These are phyloP conservation scores for Neurospora sp. DNA, from an alignment of 495 filamentous ascomycete genomes.

Conservation along the genomic window DNA sequence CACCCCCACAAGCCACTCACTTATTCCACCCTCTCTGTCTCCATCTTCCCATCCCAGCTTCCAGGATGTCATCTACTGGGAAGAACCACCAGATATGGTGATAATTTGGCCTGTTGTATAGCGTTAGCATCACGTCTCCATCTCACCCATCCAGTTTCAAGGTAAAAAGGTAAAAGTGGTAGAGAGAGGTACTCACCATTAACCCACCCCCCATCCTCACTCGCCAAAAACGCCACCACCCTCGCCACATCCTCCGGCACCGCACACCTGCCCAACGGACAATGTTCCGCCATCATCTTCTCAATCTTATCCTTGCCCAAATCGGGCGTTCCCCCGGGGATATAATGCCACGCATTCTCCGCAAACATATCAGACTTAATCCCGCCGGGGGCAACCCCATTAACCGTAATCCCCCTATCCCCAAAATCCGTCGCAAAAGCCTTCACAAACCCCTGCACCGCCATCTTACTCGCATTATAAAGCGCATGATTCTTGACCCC, in stretches of 20 bases:
- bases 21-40: too few relatives aligned
- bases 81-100: conserved; percentile 27
- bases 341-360: conserved; percentile 56
- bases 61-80: conserved; percentile 22
- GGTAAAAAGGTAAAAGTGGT: too few relatives aligned
- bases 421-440: conserved; percentile 66
- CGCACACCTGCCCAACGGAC: conserved; percentile 28
- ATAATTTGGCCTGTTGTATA: conserved; percentile 17
- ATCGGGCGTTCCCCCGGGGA: conserved; percentile 32
- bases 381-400: conserved; percentile 65
- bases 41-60: too few relatives aligned
- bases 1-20: neutral
- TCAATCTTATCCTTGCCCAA: conserved; percentile 22
- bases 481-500: conserved; percentile 64
- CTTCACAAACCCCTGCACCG: conserved; percentile 69
- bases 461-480: conserved; percentile 68
- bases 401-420: conserved; percentile 62
- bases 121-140: too few relatives aligned
- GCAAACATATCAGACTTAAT: conserved; percentile 75
- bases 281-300: conserved; percentile 24
- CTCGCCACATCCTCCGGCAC: conserved; percentile 48
- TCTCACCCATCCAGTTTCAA: too few relatives aligned
- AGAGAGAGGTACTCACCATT: conserved; percentile 35
- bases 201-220: conserved; percentile 50
- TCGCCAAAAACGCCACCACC: conserved; percentile 46